Percentiles rank a stretch among this genome's conserved stretches.
These are phyloP conservation scores for Chlamydomonas asymmetrica DNA, from an alignment of 139 green algal genomes.

Conservation along the genomic window DNA sequence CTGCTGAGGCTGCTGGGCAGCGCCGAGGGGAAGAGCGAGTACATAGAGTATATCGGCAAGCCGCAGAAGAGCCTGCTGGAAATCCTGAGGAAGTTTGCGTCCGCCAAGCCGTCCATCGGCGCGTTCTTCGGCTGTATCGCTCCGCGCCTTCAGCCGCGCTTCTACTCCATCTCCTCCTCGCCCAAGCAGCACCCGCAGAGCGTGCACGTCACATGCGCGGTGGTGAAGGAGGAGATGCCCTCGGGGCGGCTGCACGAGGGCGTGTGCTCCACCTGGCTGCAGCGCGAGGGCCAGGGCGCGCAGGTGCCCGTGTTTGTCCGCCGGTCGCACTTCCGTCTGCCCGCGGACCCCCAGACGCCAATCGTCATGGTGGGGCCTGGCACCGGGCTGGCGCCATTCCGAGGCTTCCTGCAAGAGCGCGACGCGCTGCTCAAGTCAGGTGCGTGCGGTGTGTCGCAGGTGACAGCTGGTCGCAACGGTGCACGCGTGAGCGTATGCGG, in stretches of 20 bases:
- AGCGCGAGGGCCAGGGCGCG: constrained; percentile 18
- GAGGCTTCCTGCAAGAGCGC: constrained; percentile 95
- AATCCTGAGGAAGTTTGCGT: constrained; percentile 86
- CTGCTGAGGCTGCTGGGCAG: constrained; percentile 64
- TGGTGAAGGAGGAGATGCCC: constrained; percentile 65
- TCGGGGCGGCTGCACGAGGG: constrained; percentile 77
- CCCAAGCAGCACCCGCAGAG: constrained; percentile 52
- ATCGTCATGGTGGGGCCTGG: constrained; percentile 97
- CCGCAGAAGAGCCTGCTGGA: constrained; percentile 64
- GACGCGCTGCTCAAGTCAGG: constrained; percentile 34
- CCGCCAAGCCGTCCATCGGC: constrained; percentile 72
- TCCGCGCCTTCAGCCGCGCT: constrained; percentile 81
- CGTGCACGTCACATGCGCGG: constrained; percentile 85
- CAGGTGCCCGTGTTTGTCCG: constrained; percentile 81
- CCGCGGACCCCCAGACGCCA: constrained; percentile 59
- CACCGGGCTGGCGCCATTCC: constrained; percentile 95
- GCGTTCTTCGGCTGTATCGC: constrained; percentile 88
- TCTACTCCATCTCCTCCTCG: constrained; percentile 89
- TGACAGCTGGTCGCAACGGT: no score
- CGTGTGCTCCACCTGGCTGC: constrained; percentile 69
- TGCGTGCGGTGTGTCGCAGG: no score
- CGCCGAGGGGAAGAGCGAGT: constrained; percentile 72
- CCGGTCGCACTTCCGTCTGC: constrained; percentile 87
- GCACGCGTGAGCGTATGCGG: no score
- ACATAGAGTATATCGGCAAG: constrained; percentile 62